Base-by-base conservation (phyloP, 306 rosid genomes). In the Hippophae tibetana region DNA sequence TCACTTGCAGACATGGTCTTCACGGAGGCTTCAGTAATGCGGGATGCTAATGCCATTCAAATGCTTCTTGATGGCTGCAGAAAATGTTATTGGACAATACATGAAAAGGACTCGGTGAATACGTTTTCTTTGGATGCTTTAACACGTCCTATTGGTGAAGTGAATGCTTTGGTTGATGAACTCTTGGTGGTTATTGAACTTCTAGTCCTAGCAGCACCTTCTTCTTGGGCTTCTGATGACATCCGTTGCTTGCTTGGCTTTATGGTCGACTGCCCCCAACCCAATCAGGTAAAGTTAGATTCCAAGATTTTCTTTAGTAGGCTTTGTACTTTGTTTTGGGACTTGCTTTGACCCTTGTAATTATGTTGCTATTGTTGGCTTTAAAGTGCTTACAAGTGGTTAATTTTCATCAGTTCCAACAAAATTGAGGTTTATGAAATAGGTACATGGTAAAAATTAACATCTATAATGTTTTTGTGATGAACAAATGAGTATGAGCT, bases 1-100 rank as follows among this genome's bases (percentile, higher is more conserved):
- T 88, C 99, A 51, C 99, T 92, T 53, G 96, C 99, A 13, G 99
- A 92, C 84, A 88, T 88, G 95, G 96, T 92, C 66, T 88, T 92
- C 78, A 83, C 96, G 10, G 89, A 92, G 78, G 80, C 85, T 9
- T 71, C 77, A 42, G 89, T 88, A 51, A 92, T 92, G 96, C 89
- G 95, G 54, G 95, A 88, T 63, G 99, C 99, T 72, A 92, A 88
- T 82, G 95, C 96, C 72, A 85, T 92, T 73, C 99, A 92, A 64
- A 76, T 83, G 90, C 99, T 92, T 81, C 89, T 92, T 52, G 96
- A 92, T 69, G 87, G 99, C 41, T 88, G 96, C 69, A 80, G 99
- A 82, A 85, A 79, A 75, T 88, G 96, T 78, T 92, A 88, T 65
- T 92, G 99, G 99, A 84, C 81, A 47, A 74, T 87, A 78, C 79